These are phyloP conservation scores for Suillus hirtellus DNA, from an alignment of 768 basidiomycete species.

Conservation along the genomic window DNA sequence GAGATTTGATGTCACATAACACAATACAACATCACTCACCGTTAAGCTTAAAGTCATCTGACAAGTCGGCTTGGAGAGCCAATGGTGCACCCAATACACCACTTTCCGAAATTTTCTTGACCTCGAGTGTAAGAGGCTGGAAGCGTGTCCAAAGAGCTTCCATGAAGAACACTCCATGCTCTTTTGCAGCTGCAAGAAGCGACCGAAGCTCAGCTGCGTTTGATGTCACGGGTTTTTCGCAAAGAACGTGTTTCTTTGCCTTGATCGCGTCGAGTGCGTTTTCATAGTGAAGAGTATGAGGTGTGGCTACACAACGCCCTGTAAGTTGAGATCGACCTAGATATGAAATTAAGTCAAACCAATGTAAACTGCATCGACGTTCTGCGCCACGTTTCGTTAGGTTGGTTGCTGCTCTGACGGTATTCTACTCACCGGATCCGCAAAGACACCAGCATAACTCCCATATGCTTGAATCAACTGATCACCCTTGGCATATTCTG, in stretches of 20 bases:
- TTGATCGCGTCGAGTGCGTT: conserved; percentile 75
- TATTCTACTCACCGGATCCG: conserved; percentile 54
- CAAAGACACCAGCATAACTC: conserved; percentile 71
- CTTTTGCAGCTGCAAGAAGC: conserved; percentile 71
- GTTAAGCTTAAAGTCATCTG: conserved; percentile 64
- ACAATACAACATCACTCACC: conserved; percentile 39
- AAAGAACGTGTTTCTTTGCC: conserved; percentile 82
- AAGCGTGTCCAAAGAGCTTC: conserved; percentile 90
- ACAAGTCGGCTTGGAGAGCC: conserved; percentile 74
- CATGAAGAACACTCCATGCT: conserved; percentile 85
- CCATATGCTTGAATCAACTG: conserved; percentile 66
- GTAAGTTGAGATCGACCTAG: background rate
- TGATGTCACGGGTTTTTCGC: conserved; percentile 86
- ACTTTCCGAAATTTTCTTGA: conserved; percentile 62
- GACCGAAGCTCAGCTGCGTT: conserved; percentile 76
- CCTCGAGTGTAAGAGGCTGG: conserved; percentile 64
- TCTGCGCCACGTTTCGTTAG: conserved; percentile 33
- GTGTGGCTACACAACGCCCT: conserved; percentile 56
- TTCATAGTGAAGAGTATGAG: conserved; percentile 80
- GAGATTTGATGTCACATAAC: background rate
- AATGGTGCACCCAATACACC: conserved; percentile 68
- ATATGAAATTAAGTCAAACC: conserved; percentile 36
- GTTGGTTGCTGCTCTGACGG: conserved; percentile 11
- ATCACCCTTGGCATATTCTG: conserved; percentile 49
- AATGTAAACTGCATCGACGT: conserved; percentile 78